These are phyloP conservation scores for Saturnispora diversa DNA, from an alignment of 805 yeast species.

Conservation along the genomic window DNA sequence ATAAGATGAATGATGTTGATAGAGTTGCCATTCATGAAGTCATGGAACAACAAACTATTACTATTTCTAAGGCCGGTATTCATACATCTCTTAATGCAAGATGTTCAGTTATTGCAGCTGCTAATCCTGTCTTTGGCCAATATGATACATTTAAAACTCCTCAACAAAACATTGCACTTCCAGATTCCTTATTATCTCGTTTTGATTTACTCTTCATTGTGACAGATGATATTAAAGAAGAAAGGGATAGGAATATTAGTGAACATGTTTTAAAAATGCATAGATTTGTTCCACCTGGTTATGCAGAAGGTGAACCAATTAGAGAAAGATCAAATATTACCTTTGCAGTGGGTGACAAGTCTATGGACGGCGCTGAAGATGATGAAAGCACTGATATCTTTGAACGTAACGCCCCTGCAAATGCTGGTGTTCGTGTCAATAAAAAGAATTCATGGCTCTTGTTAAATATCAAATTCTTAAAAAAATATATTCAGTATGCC, in stretches of 20 bases:
- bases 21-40: slow-evolving; percentile 98
- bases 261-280: slow-evolving; percentile 95
- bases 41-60: slow-evolving; percentile 98
- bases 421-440: slow-evolving; percentile 26
- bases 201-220: slow-evolving; percentile 92
- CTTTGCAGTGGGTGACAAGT: slow-evolving; percentile 72
- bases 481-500: slow-evolving; percentile 90
- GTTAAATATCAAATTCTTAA: slow-evolving; percentile 67
- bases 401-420: slow-evolving; percentile 77
- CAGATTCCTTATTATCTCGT: slow-evolving; percentile 93
- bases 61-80: slow-evolving; percentile 96
- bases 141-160: slow-evolving; percentile 95
- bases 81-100: slow-evolving; percentile 95
- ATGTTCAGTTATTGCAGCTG: slow-evolving; percentile 95
- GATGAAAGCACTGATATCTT: slow-evolving; percentile 58
- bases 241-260: slow-evolving; percentile 76
- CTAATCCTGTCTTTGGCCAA: slow-evolving; percentile 95
- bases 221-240: slow-evolving; percentile 86
- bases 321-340: slow-evolving; percentile 66
- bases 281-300: slow-evolving; percentile 79
- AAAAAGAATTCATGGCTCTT: slow-evolving; percentile 41
- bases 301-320: slow-evolving; percentile 87
- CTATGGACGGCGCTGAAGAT: slow-evolving; percentile 31
- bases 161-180: slow-evolving; percentile 91
- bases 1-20: slow-evolving; percentile 94